Conservation (phyloP, 768 basidiomycete genomes). For the Tylopilus balloui region DNA sequence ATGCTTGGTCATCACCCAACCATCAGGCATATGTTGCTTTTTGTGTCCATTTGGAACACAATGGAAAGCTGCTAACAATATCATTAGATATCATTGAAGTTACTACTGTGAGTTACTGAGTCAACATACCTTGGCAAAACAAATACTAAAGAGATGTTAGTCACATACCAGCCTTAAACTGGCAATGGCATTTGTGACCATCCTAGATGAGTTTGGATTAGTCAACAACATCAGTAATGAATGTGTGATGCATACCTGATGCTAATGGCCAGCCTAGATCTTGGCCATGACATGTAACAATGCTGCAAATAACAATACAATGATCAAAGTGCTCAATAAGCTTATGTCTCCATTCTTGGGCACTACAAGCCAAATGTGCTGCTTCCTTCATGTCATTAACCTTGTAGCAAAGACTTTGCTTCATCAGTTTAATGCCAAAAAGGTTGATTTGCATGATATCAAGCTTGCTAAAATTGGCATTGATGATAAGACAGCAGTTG, state of each 20-base stretch:
- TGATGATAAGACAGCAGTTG: no score
- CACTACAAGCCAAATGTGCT: background rate
- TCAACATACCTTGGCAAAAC: no score
- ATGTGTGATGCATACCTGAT: no score
- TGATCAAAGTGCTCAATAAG: conserved; percentile 16
- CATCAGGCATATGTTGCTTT: background rate
- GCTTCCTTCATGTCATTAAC: background rate
- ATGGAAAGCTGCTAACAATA: background rate
- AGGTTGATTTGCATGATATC: no score
- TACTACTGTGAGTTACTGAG: no score
- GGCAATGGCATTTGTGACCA: background rate
- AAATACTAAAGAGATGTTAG: no score
- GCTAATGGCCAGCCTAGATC: background rate
- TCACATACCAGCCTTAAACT: background rate
- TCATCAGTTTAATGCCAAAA: background rate
- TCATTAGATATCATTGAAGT: background rate
- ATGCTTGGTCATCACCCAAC: background rate
- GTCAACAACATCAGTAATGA: no score
- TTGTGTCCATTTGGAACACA: background rate
- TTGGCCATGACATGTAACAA: conserved; percentile 7
- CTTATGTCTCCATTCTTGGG: background rate
- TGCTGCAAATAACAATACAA: conserved; percentile 32
- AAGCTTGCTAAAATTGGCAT: no score
- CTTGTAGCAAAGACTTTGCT: background rate
- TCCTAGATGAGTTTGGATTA: background rate